Evolutionary conservation across 257 asterid genomes (phyloP).

Genomic region (Nicotiana obtusifolia): DNA sequence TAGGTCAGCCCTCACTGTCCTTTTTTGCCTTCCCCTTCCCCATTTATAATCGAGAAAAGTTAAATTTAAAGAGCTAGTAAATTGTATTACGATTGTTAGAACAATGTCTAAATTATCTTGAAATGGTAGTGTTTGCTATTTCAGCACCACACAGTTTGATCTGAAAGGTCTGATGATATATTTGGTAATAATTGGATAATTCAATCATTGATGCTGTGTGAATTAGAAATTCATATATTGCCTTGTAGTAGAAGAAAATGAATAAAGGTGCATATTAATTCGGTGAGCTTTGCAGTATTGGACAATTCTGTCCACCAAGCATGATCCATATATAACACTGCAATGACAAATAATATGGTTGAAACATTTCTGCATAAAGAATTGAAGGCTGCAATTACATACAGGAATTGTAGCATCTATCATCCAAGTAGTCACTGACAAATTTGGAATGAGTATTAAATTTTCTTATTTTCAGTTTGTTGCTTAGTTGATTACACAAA

Average conservation of each 20-base stretch:
- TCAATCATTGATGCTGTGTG: neutral
- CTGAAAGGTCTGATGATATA: neutral
- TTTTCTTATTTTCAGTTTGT: neutral
- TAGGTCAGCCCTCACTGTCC: neutral
- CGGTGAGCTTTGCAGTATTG: neutral
- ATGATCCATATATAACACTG: neutral
- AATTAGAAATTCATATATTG: neutral
- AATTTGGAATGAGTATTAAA: neutral
- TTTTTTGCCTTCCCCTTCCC: neutral
- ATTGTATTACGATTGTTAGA: neutral
- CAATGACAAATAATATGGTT: neutral
- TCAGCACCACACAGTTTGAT: neutral
- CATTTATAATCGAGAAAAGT: neutral
- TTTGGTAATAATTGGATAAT: neutral
- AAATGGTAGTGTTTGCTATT: neutral
- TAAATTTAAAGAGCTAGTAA: neutral
- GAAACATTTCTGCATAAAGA: neutral
- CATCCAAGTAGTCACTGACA: neutral
- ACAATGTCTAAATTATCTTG: neutral
- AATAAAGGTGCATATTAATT: neutral
- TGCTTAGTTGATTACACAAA: neutral
- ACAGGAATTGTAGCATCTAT: neutral
- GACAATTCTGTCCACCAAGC: neutral
- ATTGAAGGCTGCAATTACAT: neutral
- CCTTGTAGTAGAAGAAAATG: neutral